phyloP scores from a whole-genome alignment of 2,329 filamentous ascomycete genomes.

The Calycina herbarum region DNA sequence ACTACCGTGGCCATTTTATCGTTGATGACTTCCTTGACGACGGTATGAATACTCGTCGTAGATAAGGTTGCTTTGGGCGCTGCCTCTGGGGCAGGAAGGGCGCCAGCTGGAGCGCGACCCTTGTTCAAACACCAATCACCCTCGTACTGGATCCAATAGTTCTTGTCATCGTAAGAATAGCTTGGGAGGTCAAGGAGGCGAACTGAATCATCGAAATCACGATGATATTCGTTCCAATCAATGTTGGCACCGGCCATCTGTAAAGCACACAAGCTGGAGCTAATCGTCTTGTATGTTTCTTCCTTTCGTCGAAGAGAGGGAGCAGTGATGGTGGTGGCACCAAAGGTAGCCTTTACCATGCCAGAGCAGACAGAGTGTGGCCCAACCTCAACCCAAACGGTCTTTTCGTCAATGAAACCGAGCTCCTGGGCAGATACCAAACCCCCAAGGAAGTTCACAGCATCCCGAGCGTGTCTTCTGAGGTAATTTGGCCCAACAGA shows the following conservation, averaged over 20 bases:
- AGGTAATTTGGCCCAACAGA: constrained; percentile 63
- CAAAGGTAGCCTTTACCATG: constrained; percentile 66
- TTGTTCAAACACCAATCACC: constrained; percentile 71
- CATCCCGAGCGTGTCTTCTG: constrained; percentile 62
- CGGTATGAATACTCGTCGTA: constrained; percentile 57
- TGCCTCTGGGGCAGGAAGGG: constrained; percentile 12
- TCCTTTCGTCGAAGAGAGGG: constrained; percentile 64
- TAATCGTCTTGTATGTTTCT: constrained; percentile 64
- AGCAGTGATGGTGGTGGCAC: constrained; percentile 50
- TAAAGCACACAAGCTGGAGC: constrained; percentile 56
- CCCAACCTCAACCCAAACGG: constrained; percentile 71
- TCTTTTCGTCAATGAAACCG: constrained; percentile 59
- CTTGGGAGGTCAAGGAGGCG: constrained; percentile 64
- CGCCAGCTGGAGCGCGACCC: constrained; percentile 35
- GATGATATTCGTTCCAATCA: constrained; percentile 71
- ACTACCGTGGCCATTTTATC: constrained; percentile 51
- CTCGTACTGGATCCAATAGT: constrained; percentile 63
- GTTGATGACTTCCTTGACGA: constrained; percentile 54
- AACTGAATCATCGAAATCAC: constrained; percentile 57
- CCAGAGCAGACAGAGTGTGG: constrained; percentile 69
- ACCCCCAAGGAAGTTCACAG: constrained; percentile 68
- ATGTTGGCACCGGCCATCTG: constrained; percentile 62
- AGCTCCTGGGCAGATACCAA: constrained; percentile 58
- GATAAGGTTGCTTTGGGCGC: constrained; percentile 47
- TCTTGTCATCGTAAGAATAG: constrained; percentile 70